Base-by-base conservation (phyloP, 1,139 yeast species). In the Schizosaccharomyces versatilis region DNA sequence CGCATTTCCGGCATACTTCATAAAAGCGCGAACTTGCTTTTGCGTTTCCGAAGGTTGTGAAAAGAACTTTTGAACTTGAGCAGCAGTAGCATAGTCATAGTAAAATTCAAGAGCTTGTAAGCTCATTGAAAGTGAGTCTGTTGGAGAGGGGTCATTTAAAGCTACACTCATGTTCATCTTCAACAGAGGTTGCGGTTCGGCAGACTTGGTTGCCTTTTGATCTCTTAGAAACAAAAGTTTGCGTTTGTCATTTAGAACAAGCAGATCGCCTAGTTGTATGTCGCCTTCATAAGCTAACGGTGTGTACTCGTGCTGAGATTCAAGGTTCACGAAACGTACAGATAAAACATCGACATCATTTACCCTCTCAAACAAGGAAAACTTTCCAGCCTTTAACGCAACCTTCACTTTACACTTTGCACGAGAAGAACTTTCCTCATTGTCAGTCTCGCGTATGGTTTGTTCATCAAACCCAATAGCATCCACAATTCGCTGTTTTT, bases 1-100 rank as follows among this genome's bases (percentile, higher is more conserved):
- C 0, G 96, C 86, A 0, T 90, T 86, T 60, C 88, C 95, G 0
- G 99, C 98, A 0, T 95, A 97, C 65, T 80, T 82, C 79, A 93
- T 79, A 36, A 93, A 78, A 6, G 94, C 94, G 38, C 36, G 14
- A 17, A 32, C 49, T 10, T 32, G 15, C 14, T 44, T 36, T 9
- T 44, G 19, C 10, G 49, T 32, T 19, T 19, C 19, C 9, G 32
- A 32, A 7, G 49, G 32, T 6, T 32, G 15, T 2, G 19, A 15
- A 1, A 44, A 44, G 7, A 19, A 15, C 9, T 44, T 44, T 19
- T 24, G 14, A 24, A 19, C 38, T 44, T 24, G 19, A 1, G 32
- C 14, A 12, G 32, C 38, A 8, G 15, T 14, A 44, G 49, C 38
- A 8, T 41, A 24, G n/a, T 44, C 49, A 24, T 44, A 32, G 38